Evolutionary conservation across 2,329 filamentous ascomycete species (phyloP), one percentile per base, ranked within the genome.

Genomic region (Acrocalymma vagum): DNA sequence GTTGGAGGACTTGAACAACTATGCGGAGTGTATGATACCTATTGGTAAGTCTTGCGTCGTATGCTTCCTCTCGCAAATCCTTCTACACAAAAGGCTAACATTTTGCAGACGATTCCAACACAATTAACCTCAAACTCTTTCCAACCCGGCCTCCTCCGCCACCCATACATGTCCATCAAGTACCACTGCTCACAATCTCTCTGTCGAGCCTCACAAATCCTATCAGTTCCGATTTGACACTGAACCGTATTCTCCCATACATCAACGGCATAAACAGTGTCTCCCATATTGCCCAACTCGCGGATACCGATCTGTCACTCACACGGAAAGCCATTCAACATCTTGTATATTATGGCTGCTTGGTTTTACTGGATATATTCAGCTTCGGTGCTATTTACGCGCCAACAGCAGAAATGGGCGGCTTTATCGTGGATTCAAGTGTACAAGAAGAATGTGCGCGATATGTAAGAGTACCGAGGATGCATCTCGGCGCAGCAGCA

Each of bases 1-100:
- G 53, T 79, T 97, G 55, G 91, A 96, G 72, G 92, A 99, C 66
- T 67, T 99, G 55, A 96, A 97, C 65, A 95, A 95, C 60, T 99
- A 96, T 63, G 92, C 90, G 63, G 94, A 99, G 74, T 96, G 92
- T 78, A 96, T 96, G 92, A 96, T 96, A 61, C 92, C 92, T 0
- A 93, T 96, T 51, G 89, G 89, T 92, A 74, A 51, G 82, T 76
- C 39, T 41, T 7, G 15, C 23, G n/a, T 18, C 18, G 27, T 14
- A 8, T 24, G 21, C 15, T 9, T 21, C 9, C 15, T 4, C 13
- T 21, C 20, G 6, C 13, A 9, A n/a, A 14, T 20, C n/a, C 2
- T 17, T 44, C 21, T 26, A 45, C n/a, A 52, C 14, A 9, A 18
- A 38, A 16, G n/a, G 16, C 45, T 49, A 29, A 49, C 22, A 21